Evolutionary conservation across 148 eudicot genomes (phyloP).

Genomic region (Rhododendron ferrugineum): DNA sequence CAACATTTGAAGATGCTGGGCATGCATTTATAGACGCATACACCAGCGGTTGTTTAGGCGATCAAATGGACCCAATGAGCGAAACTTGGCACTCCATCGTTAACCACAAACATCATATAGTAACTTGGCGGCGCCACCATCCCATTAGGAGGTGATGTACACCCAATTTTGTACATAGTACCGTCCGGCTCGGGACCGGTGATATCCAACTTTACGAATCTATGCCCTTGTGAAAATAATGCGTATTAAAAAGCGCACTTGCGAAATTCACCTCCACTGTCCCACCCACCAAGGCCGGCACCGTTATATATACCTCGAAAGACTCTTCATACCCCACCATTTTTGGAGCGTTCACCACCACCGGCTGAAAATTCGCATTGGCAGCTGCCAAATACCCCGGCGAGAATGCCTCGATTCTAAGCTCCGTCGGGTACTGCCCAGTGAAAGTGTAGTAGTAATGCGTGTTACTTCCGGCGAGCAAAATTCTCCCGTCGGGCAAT

Average conservation of each 20-base stretch:
- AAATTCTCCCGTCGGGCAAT: constrained; percentile 71
- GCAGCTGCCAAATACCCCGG: constrained; percentile 33
- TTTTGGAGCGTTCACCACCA: constrained; percentile 33
- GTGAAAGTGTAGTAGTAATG: constrained; percentile 60
- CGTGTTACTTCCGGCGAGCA: constrained; percentile 89
- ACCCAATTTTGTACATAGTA: no score
- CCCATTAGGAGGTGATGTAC: constrained; percentile 22
- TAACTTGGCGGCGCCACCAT: constrained; percentile 80
- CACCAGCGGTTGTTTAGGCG: background rate
- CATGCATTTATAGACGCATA: no score
- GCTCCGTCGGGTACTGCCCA: constrained; percentile 50
- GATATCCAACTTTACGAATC: no score
- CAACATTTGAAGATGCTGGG: no score
- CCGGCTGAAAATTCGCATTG: constrained; percentile 50
- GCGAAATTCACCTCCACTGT: no score
- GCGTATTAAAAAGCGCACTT: no score
- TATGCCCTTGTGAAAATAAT: no score
- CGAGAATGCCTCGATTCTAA: constrained; percentile 60
- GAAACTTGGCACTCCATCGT: constrained; percentile 74
- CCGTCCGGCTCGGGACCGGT: no score
- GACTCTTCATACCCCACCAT: constrained; percentile 37
- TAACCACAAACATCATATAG: constrained; percentile 84
- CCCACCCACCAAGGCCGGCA: constrained; percentile 39
- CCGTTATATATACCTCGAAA: constrained; percentile 39
- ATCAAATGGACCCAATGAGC: constrained; percentile 69